Evolutionary conservation across 2,329 filamentous ascomycete genomes (phyloP).

Genomic region (Aspergillus ibericus): DNA sequence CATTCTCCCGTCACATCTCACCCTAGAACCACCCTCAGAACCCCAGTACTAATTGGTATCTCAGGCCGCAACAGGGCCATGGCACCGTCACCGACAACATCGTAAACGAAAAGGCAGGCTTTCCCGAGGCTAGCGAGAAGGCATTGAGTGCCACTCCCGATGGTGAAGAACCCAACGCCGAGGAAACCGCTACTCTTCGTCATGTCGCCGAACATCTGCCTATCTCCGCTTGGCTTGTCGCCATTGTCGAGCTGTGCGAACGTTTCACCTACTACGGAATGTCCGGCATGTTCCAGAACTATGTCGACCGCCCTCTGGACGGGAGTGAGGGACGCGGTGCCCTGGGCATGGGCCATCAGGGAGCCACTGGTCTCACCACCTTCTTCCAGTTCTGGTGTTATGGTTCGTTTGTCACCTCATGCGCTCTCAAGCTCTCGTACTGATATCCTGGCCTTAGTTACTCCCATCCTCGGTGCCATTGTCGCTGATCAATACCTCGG

Average conservation of each 20-base stretch:
- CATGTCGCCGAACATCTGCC: constrained; percentile 58
- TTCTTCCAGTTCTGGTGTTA: constrained; percentile 60
- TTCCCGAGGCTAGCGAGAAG: constrained; percentile 33
- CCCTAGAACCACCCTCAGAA: not conserved
- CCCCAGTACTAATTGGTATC: not conserved
- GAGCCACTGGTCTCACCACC: constrained; percentile 52
- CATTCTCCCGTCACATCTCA: not conserved
- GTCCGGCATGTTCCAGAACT: constrained; percentile 58
- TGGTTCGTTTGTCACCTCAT: constrained; percentile 25
- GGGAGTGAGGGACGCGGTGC: constrained; percentile 42
- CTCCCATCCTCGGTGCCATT: constrained; percentile 60
- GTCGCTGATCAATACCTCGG: constrained; percentile 62
- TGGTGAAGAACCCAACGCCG: constrained; percentile 54
- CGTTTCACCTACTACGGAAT: constrained; percentile 61
- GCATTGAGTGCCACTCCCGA: constrained; percentile 39
- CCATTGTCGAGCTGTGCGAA: constrained; percentile 57
- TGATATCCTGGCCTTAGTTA: constrained; percentile 35
- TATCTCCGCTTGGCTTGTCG: constrained; percentile 57
- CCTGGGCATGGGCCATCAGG: constrained; percentile 45
- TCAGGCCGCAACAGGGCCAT: constrained; percentile 20
- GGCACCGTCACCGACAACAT: constrained; percentile 15
- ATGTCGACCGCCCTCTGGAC: constrained; percentile 47
- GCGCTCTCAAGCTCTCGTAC: not conserved
- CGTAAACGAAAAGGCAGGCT: constrained; percentile 25
- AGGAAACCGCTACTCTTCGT: constrained; percentile 53